Base-by-base conservation (phyloP, 352 stramenopile species). In the Pythium oligandrum region DNA sequence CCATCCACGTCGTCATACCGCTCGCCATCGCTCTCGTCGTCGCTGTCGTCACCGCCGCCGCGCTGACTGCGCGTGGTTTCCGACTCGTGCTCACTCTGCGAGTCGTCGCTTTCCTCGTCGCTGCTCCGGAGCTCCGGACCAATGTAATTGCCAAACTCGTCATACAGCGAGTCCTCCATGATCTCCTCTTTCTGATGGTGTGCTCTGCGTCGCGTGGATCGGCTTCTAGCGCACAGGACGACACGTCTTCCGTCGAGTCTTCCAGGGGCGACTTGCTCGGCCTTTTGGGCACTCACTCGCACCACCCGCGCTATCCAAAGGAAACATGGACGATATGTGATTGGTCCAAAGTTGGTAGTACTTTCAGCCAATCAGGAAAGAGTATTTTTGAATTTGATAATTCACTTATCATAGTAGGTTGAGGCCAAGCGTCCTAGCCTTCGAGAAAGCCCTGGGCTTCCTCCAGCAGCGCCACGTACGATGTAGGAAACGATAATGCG, bases 101-200 rank as follows among this genome's bases (percentile, higher is more conserved):
- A 88, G 45, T 51, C 56, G 44, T 90, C 78, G 5, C 83, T 66
- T 33, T 90, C 78, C n/a, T 83, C 71, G 48, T 87, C 84, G 46
- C 78, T 88, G 66, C 75, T 88, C 11, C 90, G 86, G 44, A 99
- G 75, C 58, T 99, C 96, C 30, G 96, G 96, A 17, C 97, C 97
- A 61, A 99, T 98, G 76, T 99, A 99, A 76, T 99, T 99, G 56
- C 97, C 97, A 66, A 99, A 99, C 79, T 99, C 97, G 79, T 99
- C 97, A 77, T 99, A 99, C 17, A 99, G 79, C 48, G 89, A 90
- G 51, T 98, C 96, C 65, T 98, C 89, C 90, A 97, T 97, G 26
- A 34, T 51, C 17, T 26, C 17, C 17, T 26, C 17, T 26, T 0
- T 26, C 17, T 26, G 17, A 26, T 26, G 17, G 17, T 26, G 17